A percentile compares a stretch with the other conserved stretches of the same genome.
Conservation (phyloP, 805 yeast genomes). For the Kluyveromyces dobzhanskii region DNA sequence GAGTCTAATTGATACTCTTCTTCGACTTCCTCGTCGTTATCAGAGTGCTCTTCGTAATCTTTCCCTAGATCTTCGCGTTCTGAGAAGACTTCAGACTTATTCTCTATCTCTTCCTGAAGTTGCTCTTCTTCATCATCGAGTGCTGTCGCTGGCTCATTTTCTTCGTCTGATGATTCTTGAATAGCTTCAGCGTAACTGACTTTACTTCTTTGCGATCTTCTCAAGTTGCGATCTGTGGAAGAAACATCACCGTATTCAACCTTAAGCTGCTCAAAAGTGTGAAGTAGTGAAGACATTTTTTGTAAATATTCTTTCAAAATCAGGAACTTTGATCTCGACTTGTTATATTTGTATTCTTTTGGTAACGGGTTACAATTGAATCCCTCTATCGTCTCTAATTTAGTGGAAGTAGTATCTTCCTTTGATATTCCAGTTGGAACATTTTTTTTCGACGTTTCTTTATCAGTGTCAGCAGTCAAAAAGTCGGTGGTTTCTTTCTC, state of each 20-base stretch:
- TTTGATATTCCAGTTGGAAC: neutral
- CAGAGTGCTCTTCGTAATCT: conserved; percentile 6
- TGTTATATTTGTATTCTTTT: conserved; percentile 17
- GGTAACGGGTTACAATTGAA: conserved; percentile 17
- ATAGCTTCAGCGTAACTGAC: conserved; percentile 13
- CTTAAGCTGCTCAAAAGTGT: conserved; percentile 58
- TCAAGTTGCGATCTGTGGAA: conserved; percentile 22
- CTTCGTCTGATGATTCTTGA: conserved; percentile 6
- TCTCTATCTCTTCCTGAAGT: conserved; percentile 7
- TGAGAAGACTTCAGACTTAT: conserved; percentile 2
- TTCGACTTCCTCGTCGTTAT: conserved; percentile 5
- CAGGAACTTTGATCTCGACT: conserved; percentile 16
- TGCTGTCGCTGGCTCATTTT: conserved; percentile 10
- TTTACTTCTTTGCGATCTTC: conserved; percentile 21
- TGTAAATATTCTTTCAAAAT: conserved; percentile 15
- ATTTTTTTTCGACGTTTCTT: neutral
- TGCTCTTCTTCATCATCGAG: conserved; percentile 11
- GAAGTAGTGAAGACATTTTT: conserved; percentile 34
- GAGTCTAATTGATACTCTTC: conserved; percentile 7
- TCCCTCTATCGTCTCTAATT: conserved; percentile 1
- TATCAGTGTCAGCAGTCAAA: neutral
- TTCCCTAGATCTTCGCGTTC: conserved; percentile 5
- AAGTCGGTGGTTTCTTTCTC: neutral
- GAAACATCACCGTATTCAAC: conserved; percentile 41
- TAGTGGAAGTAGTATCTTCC: neutral